Conservation (phyloP, 2,329 filamentous ascomycete genomes). For the Cephalotrichum gorgonifer region DNA sequence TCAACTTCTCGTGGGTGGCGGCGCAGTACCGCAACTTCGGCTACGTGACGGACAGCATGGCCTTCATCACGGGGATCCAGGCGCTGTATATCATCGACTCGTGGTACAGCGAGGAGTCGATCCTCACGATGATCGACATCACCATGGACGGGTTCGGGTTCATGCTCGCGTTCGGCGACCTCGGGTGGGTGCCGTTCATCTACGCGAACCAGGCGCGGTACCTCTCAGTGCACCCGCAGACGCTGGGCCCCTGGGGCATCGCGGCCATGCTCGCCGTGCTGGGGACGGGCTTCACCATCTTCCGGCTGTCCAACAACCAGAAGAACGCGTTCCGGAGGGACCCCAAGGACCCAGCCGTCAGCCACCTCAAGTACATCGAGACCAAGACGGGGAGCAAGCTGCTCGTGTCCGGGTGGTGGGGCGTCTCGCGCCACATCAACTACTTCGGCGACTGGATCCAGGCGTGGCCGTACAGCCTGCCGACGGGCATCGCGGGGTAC, state of each 20-base stretch:
- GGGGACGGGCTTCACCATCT: slow-evolving; percentile 71
- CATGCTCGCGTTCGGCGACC: slow-evolving; percentile 88
- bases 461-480: slow-evolving; percentile 81
- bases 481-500: slow-evolving; percentile 78
- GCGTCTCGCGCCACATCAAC: slow-evolving; percentile 83
- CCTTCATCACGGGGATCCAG: slow-evolving; percentile 70
- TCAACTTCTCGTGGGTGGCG: slow-evolving; percentile 75
- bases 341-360: slow-evolving; percentile 67
- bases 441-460: slow-evolving; percentile 94
- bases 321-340: slow-evolving; percentile 92
- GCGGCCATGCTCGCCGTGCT: slow-evolving; percentile 57
- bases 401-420: slow-evolving; percentile 88
- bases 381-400: slow-evolving; percentile 74
- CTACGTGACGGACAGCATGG: slow-evolving; percentile 74
- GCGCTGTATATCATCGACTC: slow-evolving; percentile 75
- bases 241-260: slow-evolving; percentile 61
- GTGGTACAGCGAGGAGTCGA: slow-evolving; percentile 77
- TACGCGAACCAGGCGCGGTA: slow-evolving; percentile 82
- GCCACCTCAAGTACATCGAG: slow-evolving; percentile 75
- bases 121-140: slow-evolving; percentile 90
- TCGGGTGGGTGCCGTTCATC: slow-evolving; percentile 86
- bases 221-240: slow-evolving; percentile 68
- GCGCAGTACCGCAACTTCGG: slow-evolving; percentile 83
- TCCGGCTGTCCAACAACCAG: slow-evolving; percentile 87
- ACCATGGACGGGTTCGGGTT: slow-evolving; percentile 89